These are phyloP conservation scores for Intubia oerlemansii DNA, from an alignment of 2,329 filamentous ascomycete genomes.

Conservation along the genomic window DNA sequence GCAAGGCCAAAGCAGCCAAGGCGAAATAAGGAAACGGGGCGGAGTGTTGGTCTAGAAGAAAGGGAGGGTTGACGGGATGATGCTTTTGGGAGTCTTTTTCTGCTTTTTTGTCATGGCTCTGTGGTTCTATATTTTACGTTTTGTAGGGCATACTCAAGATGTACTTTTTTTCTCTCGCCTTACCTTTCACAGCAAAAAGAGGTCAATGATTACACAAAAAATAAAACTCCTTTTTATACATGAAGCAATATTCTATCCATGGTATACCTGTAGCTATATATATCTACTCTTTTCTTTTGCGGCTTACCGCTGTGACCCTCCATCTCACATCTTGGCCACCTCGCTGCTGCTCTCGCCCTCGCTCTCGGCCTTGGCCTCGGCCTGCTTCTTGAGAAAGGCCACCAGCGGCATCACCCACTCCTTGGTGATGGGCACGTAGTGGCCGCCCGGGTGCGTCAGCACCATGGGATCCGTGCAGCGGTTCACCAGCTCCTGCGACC, in stretches of 20 bases:
- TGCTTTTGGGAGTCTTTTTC: neutral
- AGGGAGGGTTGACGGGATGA: neutral
- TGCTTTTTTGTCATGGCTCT: too few relatives aligned
- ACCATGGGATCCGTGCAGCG: constrained; percentile 33
- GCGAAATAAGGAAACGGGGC: constrained; percentile 11
- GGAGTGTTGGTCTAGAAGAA: too few relatives aligned
- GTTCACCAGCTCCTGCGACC: constrained; percentile 46
- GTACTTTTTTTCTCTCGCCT: too few relatives aligned
- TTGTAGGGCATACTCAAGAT: neutral
- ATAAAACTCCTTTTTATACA: too few relatives aligned
- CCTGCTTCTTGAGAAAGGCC: constrained; percentile 12
- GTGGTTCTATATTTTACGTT: neutral
- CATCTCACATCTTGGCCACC: constrained; percentile 2
- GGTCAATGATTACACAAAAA: too few relatives aligned
- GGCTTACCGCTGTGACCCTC: too few relatives aligned
- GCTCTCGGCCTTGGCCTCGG: too few relatives aligned
- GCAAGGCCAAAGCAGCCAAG: constrained; percentile 18
- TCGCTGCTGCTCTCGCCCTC: too few relatives aligned
- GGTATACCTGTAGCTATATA: neutral
- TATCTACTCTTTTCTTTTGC: too few relatives aligned
- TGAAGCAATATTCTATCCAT: too few relatives aligned
- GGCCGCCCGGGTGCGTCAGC: constrained; percentile 64
- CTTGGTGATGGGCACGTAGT: constrained; percentile 70
- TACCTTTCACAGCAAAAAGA: too few relatives aligned
- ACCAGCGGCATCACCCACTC: constrained; percentile 57